Evolutionary conservation across 1,284 basidiomycete genomes (phyloP).

Genomic region (Melanopsichium pennsylvanicum): DNA sequence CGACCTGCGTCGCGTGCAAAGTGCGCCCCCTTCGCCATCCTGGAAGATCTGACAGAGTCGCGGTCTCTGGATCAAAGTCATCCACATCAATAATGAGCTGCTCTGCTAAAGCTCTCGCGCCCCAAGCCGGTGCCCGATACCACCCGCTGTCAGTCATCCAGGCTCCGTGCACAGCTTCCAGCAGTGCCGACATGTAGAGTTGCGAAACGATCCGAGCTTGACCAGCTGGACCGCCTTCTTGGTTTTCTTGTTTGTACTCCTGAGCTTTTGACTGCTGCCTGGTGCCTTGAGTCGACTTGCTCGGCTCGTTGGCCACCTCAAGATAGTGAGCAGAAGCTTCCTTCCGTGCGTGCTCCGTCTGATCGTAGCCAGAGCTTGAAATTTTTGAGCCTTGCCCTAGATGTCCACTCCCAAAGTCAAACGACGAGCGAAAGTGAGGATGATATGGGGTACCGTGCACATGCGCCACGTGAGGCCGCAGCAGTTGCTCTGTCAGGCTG

Average conservation of each 20-base stretch:
- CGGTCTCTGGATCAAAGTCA: conserved; percentile 12
- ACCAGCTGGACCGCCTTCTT: not conserved
- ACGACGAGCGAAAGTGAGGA: conserved; percentile 27
- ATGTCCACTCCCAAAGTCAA: conserved; percentile 13
- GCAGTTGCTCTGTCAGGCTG: conserved; percentile 18
- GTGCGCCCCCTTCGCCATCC: conserved; percentile 33
- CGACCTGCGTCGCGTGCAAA: conserved; percentile 22
- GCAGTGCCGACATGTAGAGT: conserved; percentile 25
- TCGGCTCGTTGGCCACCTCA: conserved; percentile 3
- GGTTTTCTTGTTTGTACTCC: not conserved
- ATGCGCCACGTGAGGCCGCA: conserved; percentile 19
- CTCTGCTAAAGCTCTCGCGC: conserved; percentile 12
- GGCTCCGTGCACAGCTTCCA: conserved; percentile 34
- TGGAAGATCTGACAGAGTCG: conserved; percentile 17
- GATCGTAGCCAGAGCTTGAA: not conserved
- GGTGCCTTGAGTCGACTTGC: not conserved
- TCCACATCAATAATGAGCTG: conserved; percentile 20
- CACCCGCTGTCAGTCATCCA: conserved; percentile 40
- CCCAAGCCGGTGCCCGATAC: conserved; percentile 31
- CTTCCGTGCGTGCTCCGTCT: not conserved
- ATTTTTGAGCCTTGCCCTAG: not conserved
- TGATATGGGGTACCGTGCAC: not conserved
- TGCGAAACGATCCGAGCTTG: conserved; percentile 29
- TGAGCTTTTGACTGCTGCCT: not conserved
- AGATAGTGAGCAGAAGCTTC: not conserved